Percentiles rank a stretch among this genome's conserved stretches.
phyloP scores from a whole-genome alignment of 305 asterid genomes.

The Solanum aculeatissimum region DNA sequence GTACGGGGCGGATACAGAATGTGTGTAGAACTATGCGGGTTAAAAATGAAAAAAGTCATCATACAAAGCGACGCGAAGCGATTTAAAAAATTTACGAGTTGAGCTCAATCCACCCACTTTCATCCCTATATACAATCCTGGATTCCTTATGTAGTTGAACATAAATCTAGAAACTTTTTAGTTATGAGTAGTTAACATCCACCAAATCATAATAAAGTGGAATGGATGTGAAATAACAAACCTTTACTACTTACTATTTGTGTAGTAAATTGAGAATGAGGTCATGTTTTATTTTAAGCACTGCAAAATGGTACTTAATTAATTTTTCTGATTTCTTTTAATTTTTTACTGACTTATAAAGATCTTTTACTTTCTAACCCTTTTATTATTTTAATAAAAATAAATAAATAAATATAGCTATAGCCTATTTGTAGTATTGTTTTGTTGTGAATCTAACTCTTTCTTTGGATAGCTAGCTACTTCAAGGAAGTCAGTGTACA shows the following conservation, averaged over 20 bases:
- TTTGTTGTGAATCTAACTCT: neutral
- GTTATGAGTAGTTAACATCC: neutral
- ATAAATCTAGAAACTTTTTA: neutral
- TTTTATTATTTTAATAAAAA: too few species aligned
- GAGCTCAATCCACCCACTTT: too few species aligned
- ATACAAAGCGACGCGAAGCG: too few species aligned
- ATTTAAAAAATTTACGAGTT: too few species aligned
- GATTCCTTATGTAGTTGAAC: too few species aligned
- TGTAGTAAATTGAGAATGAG: neutral
- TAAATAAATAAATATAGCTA: neutral
- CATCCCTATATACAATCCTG: too few species aligned
- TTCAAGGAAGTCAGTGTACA: slow-evolving; percentile 1
- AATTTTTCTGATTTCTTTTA: neutral
- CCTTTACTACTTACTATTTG: neutral
- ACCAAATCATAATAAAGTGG: neutral
- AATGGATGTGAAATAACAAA: neutral
- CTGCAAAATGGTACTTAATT: neutral
- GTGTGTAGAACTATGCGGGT: too few species aligned
- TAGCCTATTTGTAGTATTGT: slow-evolving; percentile 1
- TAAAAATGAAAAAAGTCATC: too few species aligned
- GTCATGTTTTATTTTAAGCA: neutral
- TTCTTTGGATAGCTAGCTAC: neutral
- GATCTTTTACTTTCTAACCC: neutral
- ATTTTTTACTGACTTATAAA: neutral
- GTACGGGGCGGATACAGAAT: too few species aligned